Percentiles rank a stretch among this genome's conserved stretches.
phyloP scores from a whole-genome alignment of 1,139 yeast species.

The Saccharomyces pastorianus region DNA sequence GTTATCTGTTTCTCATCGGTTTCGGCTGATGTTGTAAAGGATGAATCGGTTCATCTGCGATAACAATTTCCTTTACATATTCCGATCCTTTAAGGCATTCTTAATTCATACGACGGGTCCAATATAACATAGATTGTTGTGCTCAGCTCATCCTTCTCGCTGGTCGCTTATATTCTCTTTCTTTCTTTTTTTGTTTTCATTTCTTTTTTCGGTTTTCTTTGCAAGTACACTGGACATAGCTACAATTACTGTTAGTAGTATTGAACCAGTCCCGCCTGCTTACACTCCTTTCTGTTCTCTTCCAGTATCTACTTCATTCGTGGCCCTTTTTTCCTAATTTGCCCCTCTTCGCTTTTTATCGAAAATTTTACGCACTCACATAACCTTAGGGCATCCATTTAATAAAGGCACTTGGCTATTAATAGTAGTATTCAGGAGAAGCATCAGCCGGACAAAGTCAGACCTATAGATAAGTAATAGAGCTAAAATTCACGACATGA shows the following conservation, averaged over 20 bases:
- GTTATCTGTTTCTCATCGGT: background rate
- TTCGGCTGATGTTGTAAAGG: background rate
- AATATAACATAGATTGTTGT: background rate
- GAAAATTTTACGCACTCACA: too few relatives aligned
- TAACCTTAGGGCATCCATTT: too few relatives aligned
- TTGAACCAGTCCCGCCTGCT: background rate
- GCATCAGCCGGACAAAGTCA: background rate
- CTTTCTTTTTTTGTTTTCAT: background rate
- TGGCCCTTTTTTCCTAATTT: background rate
- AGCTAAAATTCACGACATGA: constrained; percentile 5
- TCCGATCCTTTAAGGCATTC: background rate
- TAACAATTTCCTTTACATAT: background rate
- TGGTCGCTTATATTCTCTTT: background rate
- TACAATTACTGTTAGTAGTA: background rate
- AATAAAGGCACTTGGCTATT: too few relatives aligned
- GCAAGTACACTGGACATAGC: background rate
- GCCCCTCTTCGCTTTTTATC: too few relatives aligned
- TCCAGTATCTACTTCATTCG: background rate
- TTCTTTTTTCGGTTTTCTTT: background rate
- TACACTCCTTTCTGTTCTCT: background rate
- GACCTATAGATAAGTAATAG: background rate
- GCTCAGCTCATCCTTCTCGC: background rate
- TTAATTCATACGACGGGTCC: background rate
- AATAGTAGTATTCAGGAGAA: too few relatives aligned
- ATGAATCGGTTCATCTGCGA: background rate